Conservation (phyloP, 169 alveolate species). For the Cryptosporidium andersoni region DNA sequence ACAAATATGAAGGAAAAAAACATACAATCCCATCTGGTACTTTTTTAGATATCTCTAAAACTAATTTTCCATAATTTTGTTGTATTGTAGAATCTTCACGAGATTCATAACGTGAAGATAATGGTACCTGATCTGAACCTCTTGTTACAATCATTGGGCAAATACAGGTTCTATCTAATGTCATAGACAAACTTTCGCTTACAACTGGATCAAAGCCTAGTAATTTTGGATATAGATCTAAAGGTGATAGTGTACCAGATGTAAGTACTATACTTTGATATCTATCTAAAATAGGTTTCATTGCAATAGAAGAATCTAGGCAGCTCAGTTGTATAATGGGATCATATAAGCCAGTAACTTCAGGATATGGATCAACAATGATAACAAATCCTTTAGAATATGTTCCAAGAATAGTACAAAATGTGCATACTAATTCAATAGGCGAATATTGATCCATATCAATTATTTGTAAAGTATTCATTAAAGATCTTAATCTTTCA, state of each 20-base stretch:
- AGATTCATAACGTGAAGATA: conserved; percentile 90
- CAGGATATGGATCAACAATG: conserved; percentile 96
- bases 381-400: conserved; percentile 94
- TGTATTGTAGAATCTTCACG: conserved; percentile 90
- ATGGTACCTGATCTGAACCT: conserved; percentile 89
- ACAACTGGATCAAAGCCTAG: conserved; percentile 92
- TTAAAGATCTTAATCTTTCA: conserved; percentile 79
- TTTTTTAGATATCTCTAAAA: conserved; percentile 87
- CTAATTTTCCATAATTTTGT: conserved; percentile 91
- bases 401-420: conserved; percentile 92
- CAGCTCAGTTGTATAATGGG: conserved; percentile 94
- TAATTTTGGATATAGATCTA: conserved; percentile 93
- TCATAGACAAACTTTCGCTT: conserved; percentile 91
- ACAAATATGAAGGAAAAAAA: conserved; percentile 93
- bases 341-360: conserved; percentile 90
- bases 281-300: conserved; percentile 90
- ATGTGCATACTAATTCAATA: conserved; percentile 87
- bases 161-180: conserved; percentile 92
- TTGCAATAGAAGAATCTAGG: conserved; percentile 96
- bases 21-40: conserved; percentile 97
- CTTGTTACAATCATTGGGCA: conserved; percentile 95
- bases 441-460: conserved; percentile 78
- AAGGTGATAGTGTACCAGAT: conserved; percentile 97
- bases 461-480: conserved; percentile 79
- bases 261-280: conserved; percentile 93